A percentile compares a stretch with the other conserved stretches of the same genome.
phyloP scores from a whole-genome alignment of 2,329 filamentous ascomycete genomes.

The Elsinoe batatas region DNA sequence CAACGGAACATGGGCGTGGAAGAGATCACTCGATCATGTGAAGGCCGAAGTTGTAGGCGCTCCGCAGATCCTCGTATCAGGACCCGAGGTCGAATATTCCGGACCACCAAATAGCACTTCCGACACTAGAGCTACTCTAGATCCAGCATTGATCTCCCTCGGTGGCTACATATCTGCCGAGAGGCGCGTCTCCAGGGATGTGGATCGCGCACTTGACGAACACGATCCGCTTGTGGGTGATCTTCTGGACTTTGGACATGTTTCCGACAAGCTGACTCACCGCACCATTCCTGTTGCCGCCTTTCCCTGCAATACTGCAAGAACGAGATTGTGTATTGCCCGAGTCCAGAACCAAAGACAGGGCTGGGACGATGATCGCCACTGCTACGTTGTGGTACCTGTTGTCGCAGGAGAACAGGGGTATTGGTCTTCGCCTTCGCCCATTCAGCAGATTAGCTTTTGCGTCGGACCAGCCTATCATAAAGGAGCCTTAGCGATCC shows the following conservation, averaged over 20 bases:
- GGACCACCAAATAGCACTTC: not conserved
- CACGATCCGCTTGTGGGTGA: constrained; percentile 33
- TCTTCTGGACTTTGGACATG: constrained; percentile 49
- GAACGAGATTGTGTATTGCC: constrained; percentile 49
- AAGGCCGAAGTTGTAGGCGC: constrained; percentile 22
- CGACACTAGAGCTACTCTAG: not conserved
- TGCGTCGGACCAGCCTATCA: constrained; percentile 33
- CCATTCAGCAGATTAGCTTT: constrained; percentile 47
- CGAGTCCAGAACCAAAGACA: constrained; percentile 42
- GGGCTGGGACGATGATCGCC: constrained; percentile 43
- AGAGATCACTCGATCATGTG: constrained; percentile 24
- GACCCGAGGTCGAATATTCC: constrained; percentile 14
- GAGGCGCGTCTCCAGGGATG: constrained; percentile 24
- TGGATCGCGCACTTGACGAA: constrained; percentile 23
- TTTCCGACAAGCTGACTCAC: constrained; percentile 32
- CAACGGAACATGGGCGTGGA: constrained; percentile 40
- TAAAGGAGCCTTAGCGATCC: constrained; percentile 40
- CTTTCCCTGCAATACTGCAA: constrained; percentile 42
- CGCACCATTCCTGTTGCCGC: constrained; percentile 27
- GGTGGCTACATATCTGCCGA: constrained; percentile 16
- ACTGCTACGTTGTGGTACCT: constrained; percentile 40
- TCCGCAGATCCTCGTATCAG: constrained; percentile 20
- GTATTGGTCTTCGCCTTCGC: constrained; percentile 46
- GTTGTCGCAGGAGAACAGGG: constrained; percentile 39
- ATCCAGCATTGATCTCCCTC: constrained; percentile 21